A percentile compares a stretch with the other conserved stretches of the same genome.
phyloP scores from a whole-genome alignment of 345 rosid species.

The Sonneratia alba region DNA sequence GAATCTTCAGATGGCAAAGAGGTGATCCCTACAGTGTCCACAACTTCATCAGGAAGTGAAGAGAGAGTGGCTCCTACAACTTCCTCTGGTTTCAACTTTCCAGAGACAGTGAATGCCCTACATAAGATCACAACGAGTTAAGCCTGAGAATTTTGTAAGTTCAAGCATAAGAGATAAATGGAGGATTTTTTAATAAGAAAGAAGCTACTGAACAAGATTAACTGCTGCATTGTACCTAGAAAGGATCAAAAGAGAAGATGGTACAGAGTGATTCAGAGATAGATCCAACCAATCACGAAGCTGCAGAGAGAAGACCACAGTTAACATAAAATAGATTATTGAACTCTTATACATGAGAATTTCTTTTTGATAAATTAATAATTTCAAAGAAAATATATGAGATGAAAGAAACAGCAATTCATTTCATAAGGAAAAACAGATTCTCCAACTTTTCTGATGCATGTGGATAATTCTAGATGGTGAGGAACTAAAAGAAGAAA shows the following conservation, averaged over 20 bases:
- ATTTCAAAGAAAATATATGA: not conserved
- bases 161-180: not conserved
- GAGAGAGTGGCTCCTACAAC: slow-evolving; percentile 85
- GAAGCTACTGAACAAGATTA: not conserved
- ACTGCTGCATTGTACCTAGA: slow-evolving; percentile 31
- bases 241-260: slow-evolving; percentile 80
- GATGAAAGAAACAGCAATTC: not conserved
- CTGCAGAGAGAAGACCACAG: slow-evolving; percentile 24
- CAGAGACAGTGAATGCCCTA: slow-evolving; percentile 81
- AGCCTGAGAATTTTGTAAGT: not conserved
- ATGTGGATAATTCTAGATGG: not conserved
- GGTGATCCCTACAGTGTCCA: slow-evolving; percentile 81
- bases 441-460: not conserved
- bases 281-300: slow-evolving; percentile 82
- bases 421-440: not conserved
- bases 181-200: not conserved
- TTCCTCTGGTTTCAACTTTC: slow-evolving; percentile 77
- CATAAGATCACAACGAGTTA: slow-evolving; percentile 6
- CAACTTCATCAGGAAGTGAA: slow-evolving; percentile 95
- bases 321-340: not conserved
- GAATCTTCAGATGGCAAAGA: slow-evolving; percentile 87
- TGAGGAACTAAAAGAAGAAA: not conserved
- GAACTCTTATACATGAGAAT: not conserved
- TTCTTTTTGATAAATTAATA: not conserved
- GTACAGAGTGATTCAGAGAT: slow-evolving; percentile 81